phyloP scores from a whole-genome alignment of 768 basidiomycete species.

The Kondoa subrosea region DNA sequence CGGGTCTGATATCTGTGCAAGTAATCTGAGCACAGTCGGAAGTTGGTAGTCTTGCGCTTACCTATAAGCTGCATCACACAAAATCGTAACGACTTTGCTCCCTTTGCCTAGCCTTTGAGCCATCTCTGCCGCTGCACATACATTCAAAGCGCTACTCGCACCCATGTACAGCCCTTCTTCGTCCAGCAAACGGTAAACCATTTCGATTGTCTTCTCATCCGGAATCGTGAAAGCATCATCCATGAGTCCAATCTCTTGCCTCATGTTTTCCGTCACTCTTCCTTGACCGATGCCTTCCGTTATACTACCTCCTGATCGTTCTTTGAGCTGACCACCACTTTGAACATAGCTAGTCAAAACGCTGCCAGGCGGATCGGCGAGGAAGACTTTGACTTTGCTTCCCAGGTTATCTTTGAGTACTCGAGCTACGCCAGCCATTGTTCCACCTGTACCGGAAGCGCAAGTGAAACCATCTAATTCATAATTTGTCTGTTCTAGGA shows the following conservation, averaged over 20 bases:
- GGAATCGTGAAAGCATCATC: slow-evolving; percentile 59
- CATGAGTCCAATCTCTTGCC: slow-evolving; percentile 57
- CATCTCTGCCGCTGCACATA: slow-evolving; percentile 79
- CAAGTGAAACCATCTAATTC: slow-evolving; percentile 78
- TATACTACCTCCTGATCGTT: slow-evolving; percentile 69
- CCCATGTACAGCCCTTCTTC: slow-evolving; percentile 87
- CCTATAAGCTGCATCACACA: slow-evolving; percentile 91
- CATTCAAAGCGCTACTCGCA: slow-evolving; percentile 83
- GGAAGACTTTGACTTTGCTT: slow-evolving; percentile 61
- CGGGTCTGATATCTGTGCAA: slow-evolving; percentile 70
- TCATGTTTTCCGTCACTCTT: slow-evolving; percentile 78
- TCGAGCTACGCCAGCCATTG: slow-evolving; percentile 72
- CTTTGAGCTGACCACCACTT: slow-evolving; percentile 53
- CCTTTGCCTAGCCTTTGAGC: slow-evolving; percentile 73
- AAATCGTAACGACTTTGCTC: slow-evolving; percentile 61
- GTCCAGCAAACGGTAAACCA: slow-evolving; percentile 84
- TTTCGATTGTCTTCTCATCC: slow-evolving; percentile 74
- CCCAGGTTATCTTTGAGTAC: slow-evolving; percentile 73
- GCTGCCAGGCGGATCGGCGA: slow-evolving; percentile 94
- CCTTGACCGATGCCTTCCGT: slow-evolving; percentile 99
- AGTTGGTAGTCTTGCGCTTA: slow-evolving; percentile 35
- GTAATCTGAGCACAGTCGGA: too few relatives aligned
- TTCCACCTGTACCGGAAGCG: slow-evolving; percentile 88
- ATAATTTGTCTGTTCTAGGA: slow-evolving; percentile 64
- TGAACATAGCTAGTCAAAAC: slow-evolving; percentile 67